Base-by-base conservation (phyloP, 2,329 filamentous ascomycete genomes). In the Cryphonectria japonica region DNA sequence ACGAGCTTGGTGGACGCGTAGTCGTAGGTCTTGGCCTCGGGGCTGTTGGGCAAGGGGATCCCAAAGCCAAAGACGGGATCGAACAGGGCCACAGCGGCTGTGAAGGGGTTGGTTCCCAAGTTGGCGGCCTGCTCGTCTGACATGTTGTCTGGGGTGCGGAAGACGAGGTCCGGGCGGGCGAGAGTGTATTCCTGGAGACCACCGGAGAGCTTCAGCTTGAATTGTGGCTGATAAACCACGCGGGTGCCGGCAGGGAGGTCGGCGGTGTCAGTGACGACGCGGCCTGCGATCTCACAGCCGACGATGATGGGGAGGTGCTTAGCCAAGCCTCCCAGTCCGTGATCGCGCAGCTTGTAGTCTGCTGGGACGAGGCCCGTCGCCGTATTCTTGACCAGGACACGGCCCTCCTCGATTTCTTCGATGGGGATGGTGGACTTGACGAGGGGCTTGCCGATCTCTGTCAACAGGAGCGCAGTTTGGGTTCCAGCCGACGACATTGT, bases 391-490 rank as follows among this genome's bases (percentile, higher is more conserved):
- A 68, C 59, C 34, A n/a, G 41, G 41, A 64, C 32, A 26, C 19
- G 41, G 13, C 39, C 39, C 11, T 62, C 37, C 19, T 34, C 22
- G 32, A 26, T 39, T 16, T 29, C 37, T 5, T 57, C 34, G 26
- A 60, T 37, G 26, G 57, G 34, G 32, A 43, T 41, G 32, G 32
- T 54, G 34, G 43, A 29, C 43, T 66, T 54, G 43, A 57, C 34
- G 19, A 66, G 64, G 43, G 64, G 64, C 19, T 54, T 54, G 6
- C 43, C 43, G 9, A 39, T 16, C 34, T 66, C 64, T 37, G 29
- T 37, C 64, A 66, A 22, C 34, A 66, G 43, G 11, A 66, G 64
- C n/a, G 64, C 43, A 26, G 46, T 37, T 19, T 66, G 64, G 26
- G 26, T 66, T 2, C 32, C n/a, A 37, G 63, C 5, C 26, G 64